Evolutionary conservation across 805 yeast genomes (phyloP).

Genomic region (Wickerhamomyces bisporus): DNA sequence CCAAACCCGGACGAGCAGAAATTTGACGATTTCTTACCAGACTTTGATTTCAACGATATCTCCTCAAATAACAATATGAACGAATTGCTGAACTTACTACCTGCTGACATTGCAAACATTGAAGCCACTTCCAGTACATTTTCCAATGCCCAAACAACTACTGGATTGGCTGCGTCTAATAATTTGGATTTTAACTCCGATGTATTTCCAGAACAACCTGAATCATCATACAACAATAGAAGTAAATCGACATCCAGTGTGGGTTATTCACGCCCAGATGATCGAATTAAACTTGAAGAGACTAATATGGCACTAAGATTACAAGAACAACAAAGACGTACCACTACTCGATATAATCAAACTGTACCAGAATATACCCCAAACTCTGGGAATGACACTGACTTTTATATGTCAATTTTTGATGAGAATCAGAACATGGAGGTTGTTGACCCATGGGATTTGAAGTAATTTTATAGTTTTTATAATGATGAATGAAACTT

Average conservation of each 20-base stretch:
- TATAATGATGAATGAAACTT: no score
- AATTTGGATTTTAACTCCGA: slow-evolving; percentile 3
- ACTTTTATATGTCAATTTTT: slow-evolving; percentile 24
- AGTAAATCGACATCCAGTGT: no score
- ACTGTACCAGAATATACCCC: background rate
- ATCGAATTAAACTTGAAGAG: background rate
- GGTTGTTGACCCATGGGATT: slow-evolving; percentile 4
- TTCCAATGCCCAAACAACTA: background rate
- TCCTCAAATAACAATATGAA: slow-evolving; percentile 15
- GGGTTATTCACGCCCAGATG: no score
- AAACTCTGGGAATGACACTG: slow-evolving; percentile 4
- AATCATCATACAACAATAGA: no score
- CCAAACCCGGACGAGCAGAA: background rate
- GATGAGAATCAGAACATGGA: slow-evolving; percentile 30
- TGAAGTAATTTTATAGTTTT: background rate
- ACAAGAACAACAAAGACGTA: background rate
- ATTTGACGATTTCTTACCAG: slow-evolving; percentile 14
- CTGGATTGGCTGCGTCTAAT: no score
- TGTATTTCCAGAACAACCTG: no score
- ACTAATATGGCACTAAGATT: background rate
- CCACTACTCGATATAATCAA: background rate
- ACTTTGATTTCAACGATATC: slow-evolving; percentile 24
- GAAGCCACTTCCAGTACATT: slow-evolving; percentile 4
- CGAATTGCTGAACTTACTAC: slow-evolving; percentile 19
- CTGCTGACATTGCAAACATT: slow-evolving; percentile 21